A percentile compares a stretch with the other conserved stretches of the same genome.
Conservation (phyloP, 495 filamentous ascomycete genomes). For the Zalerion maritima region DNA sequence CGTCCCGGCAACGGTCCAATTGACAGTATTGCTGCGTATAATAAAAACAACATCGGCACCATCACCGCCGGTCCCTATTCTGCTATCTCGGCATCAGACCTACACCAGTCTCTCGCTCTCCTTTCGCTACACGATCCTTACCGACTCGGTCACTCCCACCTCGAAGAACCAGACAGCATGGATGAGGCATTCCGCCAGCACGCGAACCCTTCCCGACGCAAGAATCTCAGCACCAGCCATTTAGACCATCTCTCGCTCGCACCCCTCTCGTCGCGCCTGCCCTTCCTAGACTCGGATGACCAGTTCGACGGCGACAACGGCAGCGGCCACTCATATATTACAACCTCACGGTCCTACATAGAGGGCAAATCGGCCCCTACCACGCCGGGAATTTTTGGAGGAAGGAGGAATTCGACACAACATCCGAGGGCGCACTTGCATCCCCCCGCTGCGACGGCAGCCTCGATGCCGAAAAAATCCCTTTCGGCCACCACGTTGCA, state of each 20-base stretch:
- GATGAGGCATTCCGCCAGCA: conserved; percentile 39
- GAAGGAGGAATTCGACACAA: conserved; percentile 21
- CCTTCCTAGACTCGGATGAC: conserved; percentile 39
- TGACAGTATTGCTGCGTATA: too few species aligned
- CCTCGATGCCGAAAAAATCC: conserved; percentile 23
- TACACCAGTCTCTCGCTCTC: too few species aligned
- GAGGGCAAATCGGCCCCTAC: conserved; percentile 40
- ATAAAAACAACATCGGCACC: too few species aligned
- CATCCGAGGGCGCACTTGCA: conserved; percentile 20
- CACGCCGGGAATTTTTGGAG: conserved; percentile 38
- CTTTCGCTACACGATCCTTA: too few species aligned
- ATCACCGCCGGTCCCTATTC: too few species aligned
- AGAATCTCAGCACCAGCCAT: conserved; percentile 31
- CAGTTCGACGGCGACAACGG: conserved; percentile 14
- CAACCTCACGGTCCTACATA: conserved; percentile 35
- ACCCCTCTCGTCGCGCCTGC: conserved; percentile 51
- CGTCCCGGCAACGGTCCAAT: too few species aligned
- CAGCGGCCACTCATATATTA: conserved; percentile 7
- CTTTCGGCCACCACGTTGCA: conserved; percentile 31
- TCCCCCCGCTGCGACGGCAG: conserved; percentile 13
- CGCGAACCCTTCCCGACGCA: conserved; percentile 28
- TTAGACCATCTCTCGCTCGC: conserved; percentile 43
- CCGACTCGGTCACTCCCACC: too few species aligned
- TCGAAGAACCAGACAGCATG: conserved; percentile 17
- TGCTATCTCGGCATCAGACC: too few species aligned